These are phyloP conservation scores for Botrytis porri DNA, from an alignment of 2,329 filamentous ascomycete species.

Conservation along the genomic window DNA sequence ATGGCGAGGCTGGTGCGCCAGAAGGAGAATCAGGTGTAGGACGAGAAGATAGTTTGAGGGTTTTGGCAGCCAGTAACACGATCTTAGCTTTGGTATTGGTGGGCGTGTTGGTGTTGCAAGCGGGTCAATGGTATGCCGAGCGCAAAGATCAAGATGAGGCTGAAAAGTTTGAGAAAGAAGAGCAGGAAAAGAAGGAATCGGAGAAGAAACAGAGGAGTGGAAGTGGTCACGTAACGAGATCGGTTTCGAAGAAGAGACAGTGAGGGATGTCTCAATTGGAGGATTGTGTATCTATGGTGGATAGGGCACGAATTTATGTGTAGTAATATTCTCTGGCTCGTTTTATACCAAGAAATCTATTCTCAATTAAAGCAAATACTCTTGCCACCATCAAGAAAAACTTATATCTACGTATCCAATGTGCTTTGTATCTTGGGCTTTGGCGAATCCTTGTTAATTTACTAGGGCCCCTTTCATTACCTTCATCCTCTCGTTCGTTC, in stretches of 20 bases:
- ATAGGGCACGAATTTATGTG: neutral
- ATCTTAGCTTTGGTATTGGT: slow-evolving; percentile 91
- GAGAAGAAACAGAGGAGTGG: slow-evolving; percentile 35
- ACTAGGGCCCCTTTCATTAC: neutral
- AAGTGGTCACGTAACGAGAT: slow-evolving; percentile 28
- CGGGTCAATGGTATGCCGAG: slow-evolving; percentile 98
- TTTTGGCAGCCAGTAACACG: slow-evolving; percentile 91
- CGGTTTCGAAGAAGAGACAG: slow-evolving; percentile 40
- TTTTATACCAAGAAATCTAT: slow-evolving; percentile 7
- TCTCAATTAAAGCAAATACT: neutral
- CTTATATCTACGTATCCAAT: neutral
- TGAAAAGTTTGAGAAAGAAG: slow-evolving; percentile 58
- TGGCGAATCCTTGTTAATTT: neutral
- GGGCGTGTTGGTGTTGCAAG: slow-evolving; percentile 88
- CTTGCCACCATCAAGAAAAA: neutral
- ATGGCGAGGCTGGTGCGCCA: slow-evolving; percentile 43
- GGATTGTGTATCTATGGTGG: neutral
- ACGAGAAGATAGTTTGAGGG: slow-evolving; percentile 84
- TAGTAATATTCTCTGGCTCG: slow-evolving; percentile 1
- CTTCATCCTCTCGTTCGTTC: neutral
- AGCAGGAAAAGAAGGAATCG: slow-evolving; percentile 46
- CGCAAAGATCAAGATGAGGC: slow-evolving; percentile 83
- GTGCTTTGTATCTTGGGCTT: neutral
- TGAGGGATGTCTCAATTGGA: slow-evolving; percentile 19
- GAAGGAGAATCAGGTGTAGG: slow-evolving; percentile 67